Base-by-base conservation (phyloP, 768 basidiomycete species). In the Mycena latifolia region DNA sequence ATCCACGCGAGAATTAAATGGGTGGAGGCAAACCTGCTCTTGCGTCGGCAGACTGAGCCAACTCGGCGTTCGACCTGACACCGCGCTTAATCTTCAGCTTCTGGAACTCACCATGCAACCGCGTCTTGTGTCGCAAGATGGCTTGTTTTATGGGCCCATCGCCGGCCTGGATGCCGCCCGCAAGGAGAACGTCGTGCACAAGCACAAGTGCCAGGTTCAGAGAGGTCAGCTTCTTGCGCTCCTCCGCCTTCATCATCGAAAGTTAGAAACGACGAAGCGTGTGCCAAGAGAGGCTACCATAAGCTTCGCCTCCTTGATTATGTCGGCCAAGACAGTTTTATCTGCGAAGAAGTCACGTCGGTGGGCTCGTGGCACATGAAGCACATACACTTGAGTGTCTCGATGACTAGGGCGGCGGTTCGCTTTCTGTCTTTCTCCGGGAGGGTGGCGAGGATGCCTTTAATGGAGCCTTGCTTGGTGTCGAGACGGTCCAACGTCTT, bases 111-210 rank as follows among this genome's bases (percentile, higher is more conserved):
- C 93, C 89, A 65, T 89, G 85, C 9, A 99, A 81, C 28, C 96
- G 86, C 8, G 96, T 94, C 77, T 96, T 96, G 77, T 99, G 96
- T 39, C 94, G 88, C 46, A 94, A 76, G 48, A 98, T 75, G 0
- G 94, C 94, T 72, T 93, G 92, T 71, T 98, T 98, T 57, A 97
- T 81, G 5, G 94, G 93, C 25, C 96, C 95, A 75, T 97, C 92
- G 50, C 93, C 90, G 9, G 94, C 92, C 76, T 98, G 94, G 69
- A 99, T 95, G 12, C 95, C 93, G 22, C 87, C 81, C 18, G 92
- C 84, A 41, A 98, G 83, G 28, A 99, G 82, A 10, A 96, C 79
- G 78, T 99, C 98, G 71, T 99, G 97, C 1, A 96, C 89, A 35
- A 99, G 89, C 45, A 97, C 90, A 9, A 96, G 84, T 2, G 92